Evolutionary conservation across 805 yeast genomes (phyloP), one percentile per base, ranked within the genome.

Genomic region (Zygosaccharomyces bailii): DNA sequence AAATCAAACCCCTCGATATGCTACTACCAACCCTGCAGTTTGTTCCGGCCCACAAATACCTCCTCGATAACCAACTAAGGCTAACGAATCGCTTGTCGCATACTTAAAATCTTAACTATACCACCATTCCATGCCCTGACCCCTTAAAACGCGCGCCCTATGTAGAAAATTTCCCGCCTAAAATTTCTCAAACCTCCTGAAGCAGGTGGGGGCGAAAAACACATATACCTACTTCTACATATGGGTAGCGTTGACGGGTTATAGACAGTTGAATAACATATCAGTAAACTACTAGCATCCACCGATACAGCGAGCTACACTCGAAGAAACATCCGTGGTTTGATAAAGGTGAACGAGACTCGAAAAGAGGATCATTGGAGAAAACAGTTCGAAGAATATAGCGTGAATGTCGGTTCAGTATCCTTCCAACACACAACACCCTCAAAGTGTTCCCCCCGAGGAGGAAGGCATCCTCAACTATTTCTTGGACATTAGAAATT

Each of bases 401-500:
- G 10, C 25, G 23, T 7, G 17, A 23, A 25, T 25, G 20, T 24
- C 21, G 11, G 19, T 30, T 37, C 40, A 37, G 18, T 24, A 39
- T 13, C 24, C 24, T 8, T 35, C 49, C 16, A 45, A 42, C 9
- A 34, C 42, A 10, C 50, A 49, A 13, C 65, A 59, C 32, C 56
- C 66, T 5, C 61, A 63, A 45, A 58, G 52, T 19, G 67, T 71
- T 18, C 74, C 74, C 11, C 48, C 52, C 25, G 63, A 57, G 14
- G 74, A 71, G 48, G 63, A 61, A 42, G 57, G 48, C 2, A 59
- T 77, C 38, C 68, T 71, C 43, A 65, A 67, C 17, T 66, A 70
- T 34, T 57, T 79, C 10, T 54, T 71, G 2, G 67, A 59, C 13
- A 70, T 74, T 25, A 70, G 83, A 51, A 65, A 66, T 29, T 52